Evolutionary conservation across 2,329 filamentous ascomycete genomes (phyloP).

Genomic region (Stagonosporopsis cucurbitacearum): DNA sequence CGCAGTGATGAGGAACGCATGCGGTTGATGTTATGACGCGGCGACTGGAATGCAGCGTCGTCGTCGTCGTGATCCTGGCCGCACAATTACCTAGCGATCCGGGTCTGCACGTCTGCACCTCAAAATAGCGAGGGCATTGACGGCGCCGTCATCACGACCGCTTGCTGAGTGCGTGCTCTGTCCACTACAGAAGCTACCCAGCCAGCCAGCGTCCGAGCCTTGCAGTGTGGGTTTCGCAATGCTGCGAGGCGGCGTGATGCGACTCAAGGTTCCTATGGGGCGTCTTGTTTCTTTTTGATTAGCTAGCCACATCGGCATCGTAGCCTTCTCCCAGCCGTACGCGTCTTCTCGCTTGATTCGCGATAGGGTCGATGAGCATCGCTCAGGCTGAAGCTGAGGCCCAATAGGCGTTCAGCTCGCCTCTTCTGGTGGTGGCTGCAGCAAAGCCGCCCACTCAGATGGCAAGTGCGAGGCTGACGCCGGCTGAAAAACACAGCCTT

Average conservation of each 20-base stretch:
- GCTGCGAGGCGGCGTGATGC: constrained; percentile 39
- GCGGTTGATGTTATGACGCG: constrained; percentile 6
- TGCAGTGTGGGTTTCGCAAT: constrained; percentile 32
- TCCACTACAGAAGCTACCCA: too few species aligned
- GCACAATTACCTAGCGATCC: constrained; percentile 11
- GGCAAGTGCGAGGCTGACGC: constrained; percentile 49
- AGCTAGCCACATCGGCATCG: constrained; percentile 35
- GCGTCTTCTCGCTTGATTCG: constrained; percentile 39
- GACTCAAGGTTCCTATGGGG: constrained; percentile 40
- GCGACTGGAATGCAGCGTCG: constrained; percentile 14
- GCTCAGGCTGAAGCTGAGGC: constrained; percentile 40
- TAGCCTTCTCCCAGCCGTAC: constrained; percentile 24
- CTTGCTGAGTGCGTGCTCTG: too few species aligned
- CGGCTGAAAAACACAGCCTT: constrained; percentile 44
- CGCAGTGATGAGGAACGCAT: constrained; percentile 15
- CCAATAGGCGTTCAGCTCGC: constrained; percentile 46
- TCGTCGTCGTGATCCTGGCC: constrained; percentile 5
- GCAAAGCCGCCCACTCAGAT: constrained; percentile 45
- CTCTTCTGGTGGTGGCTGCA: constrained; percentile 47
- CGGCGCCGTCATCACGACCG: constrained; percentile 31
- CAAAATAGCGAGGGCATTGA: constrained; percentile 36
- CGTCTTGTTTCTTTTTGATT: constrained; percentile 42
- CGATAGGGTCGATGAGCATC: constrained; percentile 25
- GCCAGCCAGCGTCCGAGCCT: constrained; percentile 23
- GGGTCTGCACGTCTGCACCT: too few species aligned